Evolutionary conservation across 2,329 filamentous ascomycete genomes (phyloP).

Genomic region (Tolypocladium inflatum): DNA sequence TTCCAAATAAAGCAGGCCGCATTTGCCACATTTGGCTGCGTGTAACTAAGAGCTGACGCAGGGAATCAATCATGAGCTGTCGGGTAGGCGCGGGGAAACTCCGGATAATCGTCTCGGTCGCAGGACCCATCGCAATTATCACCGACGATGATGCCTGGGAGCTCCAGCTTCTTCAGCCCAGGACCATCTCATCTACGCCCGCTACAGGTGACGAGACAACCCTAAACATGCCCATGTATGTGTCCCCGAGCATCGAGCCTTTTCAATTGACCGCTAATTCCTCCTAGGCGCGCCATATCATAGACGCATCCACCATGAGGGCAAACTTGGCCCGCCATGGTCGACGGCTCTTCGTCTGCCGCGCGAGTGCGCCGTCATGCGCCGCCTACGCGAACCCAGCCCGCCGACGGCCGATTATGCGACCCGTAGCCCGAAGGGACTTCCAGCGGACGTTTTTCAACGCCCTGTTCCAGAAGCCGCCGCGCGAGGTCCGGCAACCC

Average conservation of each 20-base stretch:
- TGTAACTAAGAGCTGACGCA: too few relatives aligned
- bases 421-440: constrained; percentile 10
- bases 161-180: neutral
- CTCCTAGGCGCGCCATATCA: constrained; percentile 8
- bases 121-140: neutral
- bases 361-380: constrained; percentile 22
- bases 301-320: constrained; percentile 30
- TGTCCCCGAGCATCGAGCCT: too few relatives aligned
- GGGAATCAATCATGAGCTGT: neutral
- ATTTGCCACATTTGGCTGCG: too few relatives aligned
- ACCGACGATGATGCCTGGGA: neutral
- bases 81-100: neutral
- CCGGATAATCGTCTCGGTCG: neutral
- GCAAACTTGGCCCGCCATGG: constrained; percentile 34
- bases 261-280: neutral
- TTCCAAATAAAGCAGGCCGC: too few relatives aligned
- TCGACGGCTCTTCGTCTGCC: constrained; percentile 28
- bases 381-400: constrained; percentile 18
- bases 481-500: constrained; percentile 49
- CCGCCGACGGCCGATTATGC: constrained; percentile 16
- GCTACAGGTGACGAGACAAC: neutral
- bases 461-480: constrained; percentile 49
- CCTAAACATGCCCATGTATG: neutral
- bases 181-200: neutral
- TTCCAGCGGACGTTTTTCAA: constrained; percentile 43